phyloP scores from a whole-genome alignment of 106 monocot species.

The Apostasia shenzhenica region DNA sequence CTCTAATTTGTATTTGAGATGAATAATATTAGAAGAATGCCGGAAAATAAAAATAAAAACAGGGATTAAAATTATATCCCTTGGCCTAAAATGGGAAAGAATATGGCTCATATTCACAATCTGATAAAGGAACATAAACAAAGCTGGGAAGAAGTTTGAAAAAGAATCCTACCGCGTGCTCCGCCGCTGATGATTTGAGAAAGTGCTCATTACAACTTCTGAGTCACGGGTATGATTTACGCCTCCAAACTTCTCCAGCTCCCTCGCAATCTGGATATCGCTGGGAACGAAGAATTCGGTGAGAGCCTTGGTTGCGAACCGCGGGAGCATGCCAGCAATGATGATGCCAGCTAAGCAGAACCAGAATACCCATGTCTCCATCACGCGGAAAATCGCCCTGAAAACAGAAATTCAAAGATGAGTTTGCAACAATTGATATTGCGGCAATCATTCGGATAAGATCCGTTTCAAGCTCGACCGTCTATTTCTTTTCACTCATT shows the following conservation, averaged over 20 bases:
- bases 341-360: conserved; percentile 28
- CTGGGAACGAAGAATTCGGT: conserved; percentile 33
- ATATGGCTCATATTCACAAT: conserved; percentile 25
- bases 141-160: not conserved
- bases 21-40: not conserved
- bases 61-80: not conserved
- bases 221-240: not conserved
- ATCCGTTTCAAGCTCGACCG: too few species aligned
- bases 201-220: conserved; percentile 24
- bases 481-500: too few species aligned
- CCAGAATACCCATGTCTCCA: conserved; percentile 47
- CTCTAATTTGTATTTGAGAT: conserved; percentile 6
- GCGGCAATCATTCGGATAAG: too few species aligned
- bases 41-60: not conserved
- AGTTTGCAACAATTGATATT: not conserved
- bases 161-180: conserved; percentile 16
- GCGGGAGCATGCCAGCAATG: conserved; percentile 45
- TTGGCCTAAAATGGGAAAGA: conserved; percentile 14
- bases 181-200: conserved; percentile 6
- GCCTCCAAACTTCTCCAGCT: conserved; percentile 41
- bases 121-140: not conserved
- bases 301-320: conserved; percentile 36
- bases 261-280: conserved; percentile 61
- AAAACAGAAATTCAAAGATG: not conserved
- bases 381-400: conserved; percentile 53